Evolutionary conservation across 306 rosid species (phyloP).

Genomic region (Cucumis melo): DNA sequence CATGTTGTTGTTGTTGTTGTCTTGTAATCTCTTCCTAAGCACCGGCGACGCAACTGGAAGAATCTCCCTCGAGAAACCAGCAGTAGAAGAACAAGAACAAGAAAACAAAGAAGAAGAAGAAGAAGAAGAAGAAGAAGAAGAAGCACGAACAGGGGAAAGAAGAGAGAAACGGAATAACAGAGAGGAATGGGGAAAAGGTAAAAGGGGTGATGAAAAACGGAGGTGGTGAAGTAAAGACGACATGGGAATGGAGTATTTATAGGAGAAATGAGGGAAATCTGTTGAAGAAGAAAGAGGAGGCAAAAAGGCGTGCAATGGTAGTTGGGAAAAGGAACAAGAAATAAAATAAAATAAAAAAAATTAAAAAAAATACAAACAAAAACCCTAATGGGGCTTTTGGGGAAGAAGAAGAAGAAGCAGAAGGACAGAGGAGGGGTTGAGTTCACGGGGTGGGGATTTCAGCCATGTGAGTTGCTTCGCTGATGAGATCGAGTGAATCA

Average conservation of each 20-base stretch:
- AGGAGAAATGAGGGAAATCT: background rate
- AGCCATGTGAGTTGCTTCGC: no score
- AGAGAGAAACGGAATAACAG: background rate
- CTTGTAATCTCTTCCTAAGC: background rate
- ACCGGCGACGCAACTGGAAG: background rate
- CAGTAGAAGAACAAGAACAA: background rate
- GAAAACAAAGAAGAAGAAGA: background rate
- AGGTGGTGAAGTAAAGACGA: background rate
- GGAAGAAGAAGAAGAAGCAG: no score
- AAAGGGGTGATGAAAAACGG: background rate
- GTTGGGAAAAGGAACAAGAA: no score
- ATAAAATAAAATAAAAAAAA: no score
- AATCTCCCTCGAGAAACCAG: background rate
- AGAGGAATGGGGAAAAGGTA: background rate
- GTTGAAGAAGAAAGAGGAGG: background rate
- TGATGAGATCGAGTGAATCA: no score
- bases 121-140: background rate
- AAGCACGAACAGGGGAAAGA: background rate
- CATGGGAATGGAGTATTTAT: slow-evolving; percentile 3
- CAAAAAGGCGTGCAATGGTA: no score
- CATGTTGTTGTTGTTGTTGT: slow-evolving; percentile 17
- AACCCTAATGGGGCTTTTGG: no score
- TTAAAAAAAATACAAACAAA: no score
- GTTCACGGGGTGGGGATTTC: no score
- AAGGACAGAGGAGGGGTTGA: no score